Base-by-base conservation (phyloP, 768 basidiomycete species). In the Russula sp. region DNA sequence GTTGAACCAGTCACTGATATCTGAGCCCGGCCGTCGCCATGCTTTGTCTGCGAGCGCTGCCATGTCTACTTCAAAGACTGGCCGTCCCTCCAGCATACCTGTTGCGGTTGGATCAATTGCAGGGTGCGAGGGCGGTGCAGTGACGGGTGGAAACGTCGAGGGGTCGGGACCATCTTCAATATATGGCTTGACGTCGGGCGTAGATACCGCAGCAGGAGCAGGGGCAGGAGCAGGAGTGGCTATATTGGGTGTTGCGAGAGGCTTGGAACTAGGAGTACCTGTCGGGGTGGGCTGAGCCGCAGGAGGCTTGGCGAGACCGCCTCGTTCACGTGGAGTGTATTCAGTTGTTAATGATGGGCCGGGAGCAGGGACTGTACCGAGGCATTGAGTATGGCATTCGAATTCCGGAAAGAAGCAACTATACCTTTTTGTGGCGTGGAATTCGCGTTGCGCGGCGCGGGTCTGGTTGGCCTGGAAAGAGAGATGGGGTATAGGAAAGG, bases 1-100 rank as follows among this genome's bases (percentile, higher is more conserved):
- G 76, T 99, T 98, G 77, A 99, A 99, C 90, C 94, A 99, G 77
- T 98, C 95, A 69, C 90, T 89, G 65, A 97, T 80, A 78, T 97
- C 94, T 5, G 91, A 87, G 38, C 97, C 97, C 9, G 94, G 90
- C 63, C 87, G 77, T 66, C 97, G 79, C 97, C 97, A 99, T 5
- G 88, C 87, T 72, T 96, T 96, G 66, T 92, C 90, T 10, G 81
- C 76, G 79, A 89, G 79, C 30, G 84, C 83, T 51, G 74, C 81
- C 55, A 96, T 70, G 72, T 97, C 95, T 30, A 94, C 81, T 61
- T 97, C 94, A 40, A 92, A 84, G 50, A 97, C 90, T 32, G 86
- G 88, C 57, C 83, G 87, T 11, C 92, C 85, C 71, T 91, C 84
- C 50, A 90, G 76, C 36, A 82, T 79, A 8, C 90, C 92, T 10